These are phyloP conservation scores for Dimocarpus longan DNA, from an alignment of 345 rosid species.

Conservation along the genomic window DNA sequence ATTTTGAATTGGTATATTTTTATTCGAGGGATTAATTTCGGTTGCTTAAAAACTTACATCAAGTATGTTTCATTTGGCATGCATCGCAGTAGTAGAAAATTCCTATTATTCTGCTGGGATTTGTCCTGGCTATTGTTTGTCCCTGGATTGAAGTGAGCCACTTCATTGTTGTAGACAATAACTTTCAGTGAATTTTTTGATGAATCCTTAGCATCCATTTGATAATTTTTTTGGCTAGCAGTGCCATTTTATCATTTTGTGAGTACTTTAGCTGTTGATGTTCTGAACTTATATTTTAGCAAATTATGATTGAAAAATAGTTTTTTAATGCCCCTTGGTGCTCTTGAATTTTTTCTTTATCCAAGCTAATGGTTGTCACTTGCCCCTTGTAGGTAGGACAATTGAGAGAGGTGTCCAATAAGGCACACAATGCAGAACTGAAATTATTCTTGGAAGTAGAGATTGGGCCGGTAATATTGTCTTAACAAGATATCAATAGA, in stretches of 20 bases:
- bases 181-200: background rate
- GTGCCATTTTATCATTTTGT: background rate
- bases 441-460: conserved; percentile 92
- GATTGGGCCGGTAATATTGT: conserved; percentile 62
- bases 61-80: background rate
- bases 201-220: background rate
- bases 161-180: background rate
- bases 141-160: background rate
- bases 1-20: background rate
- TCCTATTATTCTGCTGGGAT: background rate
- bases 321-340: background rate
- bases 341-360: background rate
- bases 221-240: background rate
- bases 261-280: background rate
- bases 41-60: background rate
- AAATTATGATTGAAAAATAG: background rate
- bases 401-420: conserved; percentile 80
- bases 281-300: background rate
- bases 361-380: conserved; percentile 8
- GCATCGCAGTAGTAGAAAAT: background rate
- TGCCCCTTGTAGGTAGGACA: conserved; percentile 75
- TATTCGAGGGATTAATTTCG: background rate
- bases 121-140: background rate
- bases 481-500: conserved; percentile 15
- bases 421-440: conserved; percentile 74